A percentile compares a stretch with the other conserved stretches of the same genome.
phyloP scores from a whole-genome alignment of 768 basidiomycete species.

The Termitomyces sp. region DNA sequence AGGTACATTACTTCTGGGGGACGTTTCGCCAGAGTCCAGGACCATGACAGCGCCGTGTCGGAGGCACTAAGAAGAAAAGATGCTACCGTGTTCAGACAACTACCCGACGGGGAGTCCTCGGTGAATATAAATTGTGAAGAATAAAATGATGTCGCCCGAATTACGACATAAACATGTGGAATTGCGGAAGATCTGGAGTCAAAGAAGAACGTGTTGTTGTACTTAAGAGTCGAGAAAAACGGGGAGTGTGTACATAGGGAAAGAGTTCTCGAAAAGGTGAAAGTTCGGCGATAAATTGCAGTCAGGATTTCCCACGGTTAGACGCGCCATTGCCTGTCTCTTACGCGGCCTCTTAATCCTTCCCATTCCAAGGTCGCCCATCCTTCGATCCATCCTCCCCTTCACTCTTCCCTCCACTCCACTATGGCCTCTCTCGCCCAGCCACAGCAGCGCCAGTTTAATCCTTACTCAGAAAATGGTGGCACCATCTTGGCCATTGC shows the following conservation, averaged over 20 bases:
- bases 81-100: constrained; percentile 11
- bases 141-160: constrained; percentile 31
- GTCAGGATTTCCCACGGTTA: constrained; percentile 33
- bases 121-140: constrained; percentile 35
- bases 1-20: not conserved
- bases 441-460: constrained; percentile 63
- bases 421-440: constrained; percentile 34
- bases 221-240: constrained; percentile 5
- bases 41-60: constrained; percentile 6
- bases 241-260: not conserved
- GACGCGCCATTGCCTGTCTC: constrained; percentile 34
- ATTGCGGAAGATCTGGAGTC: constrained; percentile 7
- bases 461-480: constrained; percentile 91
- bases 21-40: not conserved
- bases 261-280: constrained; percentile 20
- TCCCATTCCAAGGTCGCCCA: constrained; percentile 24
- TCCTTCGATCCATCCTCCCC: constrained; percentile 17
- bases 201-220: constrained; percentile 2
- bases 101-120: constrained; percentile 31
- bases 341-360: constrained; percentile 40
- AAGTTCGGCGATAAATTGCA: constrained; percentile 33
- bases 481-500: constrained; percentile 97
- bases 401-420: constrained; percentile 14
- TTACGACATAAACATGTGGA: constrained; percentile 7
- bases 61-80: constrained; percentile 4